These are phyloP conservation scores for Croton setiger DNA, from an alignment of 441 rosid genomes.

Conservation along the genomic window DNA sequence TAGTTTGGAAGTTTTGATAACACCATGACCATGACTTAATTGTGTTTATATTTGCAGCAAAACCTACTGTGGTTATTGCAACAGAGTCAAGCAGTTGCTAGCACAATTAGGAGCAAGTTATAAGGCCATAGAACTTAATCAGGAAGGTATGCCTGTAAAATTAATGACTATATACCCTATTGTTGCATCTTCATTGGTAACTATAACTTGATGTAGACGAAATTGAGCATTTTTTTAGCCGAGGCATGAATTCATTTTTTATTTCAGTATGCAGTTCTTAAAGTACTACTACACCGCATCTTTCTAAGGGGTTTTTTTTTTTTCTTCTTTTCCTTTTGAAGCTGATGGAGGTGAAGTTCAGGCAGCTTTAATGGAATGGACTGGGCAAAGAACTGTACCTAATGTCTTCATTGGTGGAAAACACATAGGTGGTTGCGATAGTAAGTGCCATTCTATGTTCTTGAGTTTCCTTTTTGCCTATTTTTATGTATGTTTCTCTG, in stretches of 20 bases:
- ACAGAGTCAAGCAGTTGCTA: slow-evolving; percentile 67
- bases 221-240: no score
- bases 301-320: background rate
- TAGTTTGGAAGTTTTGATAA: no score
- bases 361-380: slow-evolving; percentile 55
- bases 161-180: background rate
- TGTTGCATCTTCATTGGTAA: no score
- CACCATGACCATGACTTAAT: no score
- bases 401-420: slow-evolving; percentile 64
- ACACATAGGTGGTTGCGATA: slow-evolving; percentile 71
- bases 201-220: no score
- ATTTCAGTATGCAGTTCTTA: background rate
- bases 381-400: slow-evolving; percentile 59
- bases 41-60: slow-evolving; percentile 40
- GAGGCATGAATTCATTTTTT: no score
- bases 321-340: slow-evolving; percentile 28
- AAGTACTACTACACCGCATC: background rate
- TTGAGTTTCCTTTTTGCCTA: background rate
- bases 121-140: slow-evolving; percentile 59
- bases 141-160: slow-evolving; percentile 40
- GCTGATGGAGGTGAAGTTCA: slow-evolving; percentile 63
- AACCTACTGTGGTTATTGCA: slow-evolving; percentile 73
- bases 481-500: background rate
- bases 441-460: slow-evolving; percentile 28
- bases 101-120: slow-evolving; percentile 59